These are phyloP conservation scores for Coffea eugenioides DNA, from an alignment of 257 asterid species.

Conservation along the genomic window DNA sequence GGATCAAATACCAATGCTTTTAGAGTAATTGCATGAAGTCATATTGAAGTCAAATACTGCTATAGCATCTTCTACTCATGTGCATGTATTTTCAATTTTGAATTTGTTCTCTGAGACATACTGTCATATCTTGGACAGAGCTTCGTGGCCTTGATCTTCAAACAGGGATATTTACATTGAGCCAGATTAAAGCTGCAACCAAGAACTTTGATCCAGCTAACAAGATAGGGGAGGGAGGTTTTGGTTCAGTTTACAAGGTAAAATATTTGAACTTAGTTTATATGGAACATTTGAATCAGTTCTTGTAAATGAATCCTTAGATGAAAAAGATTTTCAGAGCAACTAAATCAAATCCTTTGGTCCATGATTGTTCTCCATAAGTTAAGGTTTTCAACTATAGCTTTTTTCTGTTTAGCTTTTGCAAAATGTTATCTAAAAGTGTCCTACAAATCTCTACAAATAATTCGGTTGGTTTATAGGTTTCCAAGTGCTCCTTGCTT, in stretches of 20 bases:
- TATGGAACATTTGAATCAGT: not conserved
- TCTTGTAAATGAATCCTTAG: not conserved
- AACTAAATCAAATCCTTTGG: not conserved
- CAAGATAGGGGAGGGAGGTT: slow-evolving; percentile 96
- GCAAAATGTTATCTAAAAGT: too few relatives aligned
- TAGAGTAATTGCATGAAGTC: not conserved
- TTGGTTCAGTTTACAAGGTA: slow-evolving; percentile 91
- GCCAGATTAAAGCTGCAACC: slow-evolving; percentile 81
- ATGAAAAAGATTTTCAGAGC: not conserved
- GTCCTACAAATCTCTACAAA: not conserved
- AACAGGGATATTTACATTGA: slow-evolving; percentile 69
- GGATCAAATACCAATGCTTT: not conserved
- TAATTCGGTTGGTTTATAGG: not conserved
- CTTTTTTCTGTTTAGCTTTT: not conserved
- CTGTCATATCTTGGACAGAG: slow-evolving; percentile 42
- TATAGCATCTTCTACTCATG: not conserved
- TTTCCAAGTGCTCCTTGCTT: not conserved
- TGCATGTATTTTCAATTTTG: not conserved
- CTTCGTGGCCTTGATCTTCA: slow-evolving; percentile 78
- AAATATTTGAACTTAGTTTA: not conserved
- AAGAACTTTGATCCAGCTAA: slow-evolving; percentile 73
- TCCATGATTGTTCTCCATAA: not conserved
- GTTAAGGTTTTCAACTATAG: not conserved
- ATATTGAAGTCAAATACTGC: not conserved
- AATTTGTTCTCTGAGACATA: not conserved